Percentiles rank a stretch among this genome's conserved stretches.
Conservation (phyloP, 768 basidiomycete species). For the Russula dissimulans region DNA sequence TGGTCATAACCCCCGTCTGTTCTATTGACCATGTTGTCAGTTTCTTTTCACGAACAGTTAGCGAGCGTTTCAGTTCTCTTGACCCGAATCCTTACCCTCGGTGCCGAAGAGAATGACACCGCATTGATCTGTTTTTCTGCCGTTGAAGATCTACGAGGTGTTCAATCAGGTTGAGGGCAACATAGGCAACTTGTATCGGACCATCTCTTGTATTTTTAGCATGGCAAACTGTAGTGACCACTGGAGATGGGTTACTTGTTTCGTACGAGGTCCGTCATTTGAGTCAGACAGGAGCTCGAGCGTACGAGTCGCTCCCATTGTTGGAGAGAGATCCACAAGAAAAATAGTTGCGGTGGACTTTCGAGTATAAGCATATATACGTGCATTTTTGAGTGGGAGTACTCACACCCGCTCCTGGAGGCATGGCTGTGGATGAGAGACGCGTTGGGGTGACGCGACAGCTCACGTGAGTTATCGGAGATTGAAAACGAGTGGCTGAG, state of each 20-base stretch:
- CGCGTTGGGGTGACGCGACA: slow-evolving; percentile 2
- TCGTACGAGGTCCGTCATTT: slow-evolving; percentile 39
- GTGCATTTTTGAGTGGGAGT: slow-evolving; percentile 8
- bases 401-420: slow-evolving; percentile 70
- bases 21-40: slow-evolving; percentile 53
- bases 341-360: slow-evolving; percentile 87
- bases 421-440: slow-evolving; percentile 39
- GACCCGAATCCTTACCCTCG: slow-evolving; percentile 41
- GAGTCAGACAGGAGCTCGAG: slow-evolving; percentile 48
- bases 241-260: slow-evolving; percentile 69
- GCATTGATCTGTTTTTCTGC: slow-evolving; percentile 88
- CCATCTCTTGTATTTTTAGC: slow-evolving; percentile 89
- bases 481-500: slow-evolving; percentile 7
- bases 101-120: slow-evolving; percentile 87
- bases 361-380: slow-evolving; percentile 4
- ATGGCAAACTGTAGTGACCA: slow-evolving; percentile 82
- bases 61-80: neutral
- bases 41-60: slow-evolving; percentile 34
- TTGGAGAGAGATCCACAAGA: slow-evolving; percentile 77
- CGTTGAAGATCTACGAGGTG: slow-evolving; percentile 66
- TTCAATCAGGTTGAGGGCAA: slow-evolving; percentile 1
- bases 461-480: slow-evolving; percentile 3
- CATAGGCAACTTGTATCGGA: slow-evolving; percentile 22
- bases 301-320: slow-evolving; percentile 62
- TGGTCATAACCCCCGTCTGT: slow-evolving; percentile 64